These are phyloP conservation scores for Phycomyces blakesleeanus DNA, from an alignment of 192 early-diverging fungal species.

Conservation along the genomic window DNA sequence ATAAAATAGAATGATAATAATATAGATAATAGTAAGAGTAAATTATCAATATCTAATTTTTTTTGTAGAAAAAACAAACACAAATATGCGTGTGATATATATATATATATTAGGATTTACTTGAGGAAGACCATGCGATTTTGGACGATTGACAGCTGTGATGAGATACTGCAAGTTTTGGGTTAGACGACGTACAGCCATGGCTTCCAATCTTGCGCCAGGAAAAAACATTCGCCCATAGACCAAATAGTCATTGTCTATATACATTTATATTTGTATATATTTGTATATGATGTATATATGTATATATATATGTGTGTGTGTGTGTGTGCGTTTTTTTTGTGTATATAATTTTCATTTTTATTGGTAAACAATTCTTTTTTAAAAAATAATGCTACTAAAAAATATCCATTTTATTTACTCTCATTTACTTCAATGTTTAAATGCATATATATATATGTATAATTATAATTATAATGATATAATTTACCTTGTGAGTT, in stretches of 20 bases:
- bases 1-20: no score
- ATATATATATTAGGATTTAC: conserved; percentile 27
- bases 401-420: neutral
- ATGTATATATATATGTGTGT: no score
- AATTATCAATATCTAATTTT: no score
- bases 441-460: neutral
- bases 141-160: conserved; percentile 59
- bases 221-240: conserved; percentile 73
- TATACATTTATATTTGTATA: neutral
- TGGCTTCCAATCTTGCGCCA: conserved; percentile 61
- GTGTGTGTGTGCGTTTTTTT: no score
- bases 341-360: no score
- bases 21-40: no score
- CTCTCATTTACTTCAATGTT: neutral
- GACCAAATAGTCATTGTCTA: conserved; percentile 50
- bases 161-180: conserved; percentile 51
- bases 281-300: neutral
- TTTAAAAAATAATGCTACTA: no score
- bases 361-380: no score
- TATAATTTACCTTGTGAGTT: conserved; percentile 2
- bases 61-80: neutral
- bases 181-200: conserved; percentile 55
- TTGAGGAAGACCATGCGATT: conserved; percentile 42
- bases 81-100: neutral
- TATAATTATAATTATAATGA: neutral